Conservation (phyloP, 805 yeast species). For the Wickerhamomyces chambardii region DNA sequence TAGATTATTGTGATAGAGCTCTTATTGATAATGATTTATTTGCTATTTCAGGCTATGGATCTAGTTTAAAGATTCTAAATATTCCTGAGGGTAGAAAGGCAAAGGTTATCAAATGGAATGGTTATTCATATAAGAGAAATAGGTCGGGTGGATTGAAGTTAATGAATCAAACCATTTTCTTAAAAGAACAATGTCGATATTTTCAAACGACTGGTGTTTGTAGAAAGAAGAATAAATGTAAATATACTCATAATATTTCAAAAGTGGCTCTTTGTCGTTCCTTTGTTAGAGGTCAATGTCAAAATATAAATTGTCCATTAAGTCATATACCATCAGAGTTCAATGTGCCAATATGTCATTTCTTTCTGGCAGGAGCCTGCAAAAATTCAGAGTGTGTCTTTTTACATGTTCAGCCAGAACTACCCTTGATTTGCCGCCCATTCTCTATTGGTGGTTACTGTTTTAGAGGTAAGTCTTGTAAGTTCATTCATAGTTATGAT, state of each 20-base stretch:
- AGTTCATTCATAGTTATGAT: slow-evolving; percentile 44
- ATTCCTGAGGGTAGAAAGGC: slow-evolving; percentile 12
- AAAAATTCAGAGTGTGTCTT: slow-evolving; percentile 40
- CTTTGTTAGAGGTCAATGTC: slow-evolving; percentile 38
- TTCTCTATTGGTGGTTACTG: slow-evolving; percentile 69
- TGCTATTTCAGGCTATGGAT: slow-evolving; percentile 32
- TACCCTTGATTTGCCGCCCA: slow-evolving; percentile 47
- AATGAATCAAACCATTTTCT: slow-evolving; percentile 8
- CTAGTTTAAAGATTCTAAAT: slow-evolving; percentile 29
- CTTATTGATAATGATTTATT: slow-evolving; percentile 31
- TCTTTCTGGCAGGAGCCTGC: slow-evolving; percentile 38
- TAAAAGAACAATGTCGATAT: slow-evolving; percentile 18
- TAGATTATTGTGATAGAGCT: slow-evolving; percentile 37
- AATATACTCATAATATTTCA: slow-evolving; percentile 39
- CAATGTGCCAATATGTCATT: slow-evolving; percentile 54
- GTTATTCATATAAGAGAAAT: slow-evolving; percentile 16
- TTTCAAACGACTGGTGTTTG: slow-evolving; percentile 29
- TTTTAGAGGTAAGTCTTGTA: slow-evolving; percentile 47
- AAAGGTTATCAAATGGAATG: slow-evolving; percentile 23
- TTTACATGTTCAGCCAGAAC: slow-evolving; percentile 34
- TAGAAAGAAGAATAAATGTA: slow-evolving; percentile 40
- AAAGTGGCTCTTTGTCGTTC: slow-evolving; percentile 49
- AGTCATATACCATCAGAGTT: slow-evolving; percentile 50
- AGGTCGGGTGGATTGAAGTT: slow-evolving; percentile 20
- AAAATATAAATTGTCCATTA: slow-evolving; percentile 36